phyloP scores from a whole-genome alignment of 2,329 filamentous ascomycete genomes.

The Xylaria sp. region DNA sequence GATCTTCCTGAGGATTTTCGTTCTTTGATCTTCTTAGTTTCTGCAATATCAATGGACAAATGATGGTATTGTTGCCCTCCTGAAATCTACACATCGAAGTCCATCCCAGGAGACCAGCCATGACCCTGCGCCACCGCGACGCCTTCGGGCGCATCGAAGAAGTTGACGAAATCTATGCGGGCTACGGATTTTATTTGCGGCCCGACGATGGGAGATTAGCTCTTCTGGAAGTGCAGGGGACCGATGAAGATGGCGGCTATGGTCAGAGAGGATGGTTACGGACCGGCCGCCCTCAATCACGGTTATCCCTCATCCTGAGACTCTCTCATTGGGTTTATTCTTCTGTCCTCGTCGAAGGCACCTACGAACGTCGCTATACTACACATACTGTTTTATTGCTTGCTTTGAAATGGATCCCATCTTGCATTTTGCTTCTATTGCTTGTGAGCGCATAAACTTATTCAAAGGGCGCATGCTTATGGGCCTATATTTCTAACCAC shows the following conservation, averaged over 20 bases:
- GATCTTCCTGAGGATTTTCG: too few species aligned
- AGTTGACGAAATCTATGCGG: background rate
- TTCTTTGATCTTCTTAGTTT: too few species aligned
- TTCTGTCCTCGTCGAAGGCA: constrained; percentile 26
- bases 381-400: background rate
- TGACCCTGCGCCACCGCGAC: constrained; percentile 25
- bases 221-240: constrained; percentile 17
- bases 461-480: background rate
- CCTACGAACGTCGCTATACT: constrained; percentile 19
- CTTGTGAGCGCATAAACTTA: constrained; percentile 17
- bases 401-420: constrained; percentile 30
- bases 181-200: constrained; percentile 21
- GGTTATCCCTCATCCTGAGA: constrained; percentile 20
- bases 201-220: constrained; percentile 19
- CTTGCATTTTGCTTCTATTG: constrained; percentile 29
- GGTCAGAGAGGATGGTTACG: constrained; percentile 21
- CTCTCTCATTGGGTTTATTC: constrained; percentile 30
- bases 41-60: too few species aligned
- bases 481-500: background rate
- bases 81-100: too few species aligned
- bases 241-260: constrained; percentile 12
- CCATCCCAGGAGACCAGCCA: background rate
- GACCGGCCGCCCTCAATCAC: constrained; percentile 12
- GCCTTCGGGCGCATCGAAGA: constrained; percentile 9
- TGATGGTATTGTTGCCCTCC: too few species aligned